These are phyloP conservation scores for Endoconidiophora laricicola DNA, from an alignment of 2,329 filamentous ascomycete genomes.

Conservation along the genomic window DNA sequence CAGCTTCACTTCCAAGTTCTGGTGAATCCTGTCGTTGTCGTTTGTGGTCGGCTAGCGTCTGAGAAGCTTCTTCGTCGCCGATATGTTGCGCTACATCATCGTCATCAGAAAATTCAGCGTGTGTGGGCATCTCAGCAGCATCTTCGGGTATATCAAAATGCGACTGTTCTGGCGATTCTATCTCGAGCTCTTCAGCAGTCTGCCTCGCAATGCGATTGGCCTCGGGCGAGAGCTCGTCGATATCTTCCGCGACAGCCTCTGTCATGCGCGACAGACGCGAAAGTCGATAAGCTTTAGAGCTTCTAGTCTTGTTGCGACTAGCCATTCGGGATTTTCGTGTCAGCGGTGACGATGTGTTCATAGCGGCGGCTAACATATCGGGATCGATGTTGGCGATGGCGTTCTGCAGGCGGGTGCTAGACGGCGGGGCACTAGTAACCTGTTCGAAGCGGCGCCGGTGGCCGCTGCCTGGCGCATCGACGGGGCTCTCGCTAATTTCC, in stretches of 20 bases:
- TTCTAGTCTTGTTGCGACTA: slow-evolving; percentile 3
- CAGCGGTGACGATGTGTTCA: slow-evolving; percentile 24
- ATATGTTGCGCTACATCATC: slow-evolving; percentile 29
- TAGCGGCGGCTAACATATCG: slow-evolving; percentile 17
- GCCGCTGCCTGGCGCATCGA: slow-evolving; percentile 38
- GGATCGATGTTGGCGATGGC: slow-evolving; percentile 20
- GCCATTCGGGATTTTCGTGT: slow-evolving; percentile 22
- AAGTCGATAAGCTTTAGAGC: slow-evolving; percentile 1
- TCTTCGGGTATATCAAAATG: slow-evolving; percentile 8
- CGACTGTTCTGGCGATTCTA: slow-evolving; percentile 14
- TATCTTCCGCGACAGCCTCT: slow-evolving; percentile 13
- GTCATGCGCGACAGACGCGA: slow-evolving; percentile 3
- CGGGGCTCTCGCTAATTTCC: slow-evolving; percentile 37
- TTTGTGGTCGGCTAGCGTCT: slow-evolving; percentile 17
- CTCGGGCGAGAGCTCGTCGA: slow-evolving; percentile 22
- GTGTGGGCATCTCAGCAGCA: slow-evolving; percentile 15
- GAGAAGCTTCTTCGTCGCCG: slow-evolving; percentile 21
- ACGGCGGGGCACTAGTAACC: slow-evolving; percentile 22
- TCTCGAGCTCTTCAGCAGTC: not conserved
- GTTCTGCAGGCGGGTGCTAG: slow-evolving; percentile 28
- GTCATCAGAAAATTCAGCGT: slow-evolving; percentile 15
- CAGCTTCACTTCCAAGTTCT: not conserved
- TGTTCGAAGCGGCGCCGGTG: slow-evolving; percentile 26
- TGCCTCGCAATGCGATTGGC: not conserved
- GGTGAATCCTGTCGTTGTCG: slow-evolving; percentile 16